Conservation (phyloP, 2,329 filamentous ascomycete genomes). For the Diaporthe aspalathi region DNA sequence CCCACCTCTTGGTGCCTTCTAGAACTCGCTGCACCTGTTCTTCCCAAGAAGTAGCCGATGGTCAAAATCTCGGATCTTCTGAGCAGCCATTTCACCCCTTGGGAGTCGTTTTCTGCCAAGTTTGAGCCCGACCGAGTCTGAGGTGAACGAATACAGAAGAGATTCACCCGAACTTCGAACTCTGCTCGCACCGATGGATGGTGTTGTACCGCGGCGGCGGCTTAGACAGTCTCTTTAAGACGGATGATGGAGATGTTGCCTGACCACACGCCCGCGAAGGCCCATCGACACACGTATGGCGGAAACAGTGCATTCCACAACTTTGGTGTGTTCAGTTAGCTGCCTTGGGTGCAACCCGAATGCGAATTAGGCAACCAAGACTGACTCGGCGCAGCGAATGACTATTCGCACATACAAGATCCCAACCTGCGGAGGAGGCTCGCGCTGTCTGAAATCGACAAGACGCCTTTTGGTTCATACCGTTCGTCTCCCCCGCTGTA, state of each 20-base stretch:
- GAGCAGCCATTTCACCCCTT: too few relatives aligned
- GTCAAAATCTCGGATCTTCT: background rate
- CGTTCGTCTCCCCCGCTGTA: constrained; percentile 46
- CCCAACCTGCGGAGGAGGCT: constrained; percentile 81
- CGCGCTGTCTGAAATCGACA: constrained; percentile 83
- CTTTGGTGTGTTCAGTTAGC: constrained; percentile 55
- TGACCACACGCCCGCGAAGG: background rate
- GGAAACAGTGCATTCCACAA: constrained; percentile 79
- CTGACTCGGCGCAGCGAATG: constrained; percentile 45
- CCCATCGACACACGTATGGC: constrained; percentile 60
- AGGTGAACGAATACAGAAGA: background rate
- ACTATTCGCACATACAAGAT: constrained; percentile 70
- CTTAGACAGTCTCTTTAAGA: background rate
- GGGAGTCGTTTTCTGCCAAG: constrained; percentile 16
- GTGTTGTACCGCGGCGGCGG: background rate
- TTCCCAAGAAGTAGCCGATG: background rate
- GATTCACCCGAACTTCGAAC: background rate
- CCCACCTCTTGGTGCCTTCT: constrained; percentile 16
- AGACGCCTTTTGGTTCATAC: constrained; percentile 80
- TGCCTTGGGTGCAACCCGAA: constrained; percentile 36
- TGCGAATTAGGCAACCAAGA: constrained; percentile 37
- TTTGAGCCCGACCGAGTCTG: background rate
- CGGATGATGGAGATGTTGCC: constrained; percentile 16
- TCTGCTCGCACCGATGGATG: background rate
- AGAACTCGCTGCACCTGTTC: background rate